Evolutionary conservation across 1,139 yeast genomes (phyloP), one percentile per base, ranked within the genome.

Genomic region (Candida gigantensis): DNA sequence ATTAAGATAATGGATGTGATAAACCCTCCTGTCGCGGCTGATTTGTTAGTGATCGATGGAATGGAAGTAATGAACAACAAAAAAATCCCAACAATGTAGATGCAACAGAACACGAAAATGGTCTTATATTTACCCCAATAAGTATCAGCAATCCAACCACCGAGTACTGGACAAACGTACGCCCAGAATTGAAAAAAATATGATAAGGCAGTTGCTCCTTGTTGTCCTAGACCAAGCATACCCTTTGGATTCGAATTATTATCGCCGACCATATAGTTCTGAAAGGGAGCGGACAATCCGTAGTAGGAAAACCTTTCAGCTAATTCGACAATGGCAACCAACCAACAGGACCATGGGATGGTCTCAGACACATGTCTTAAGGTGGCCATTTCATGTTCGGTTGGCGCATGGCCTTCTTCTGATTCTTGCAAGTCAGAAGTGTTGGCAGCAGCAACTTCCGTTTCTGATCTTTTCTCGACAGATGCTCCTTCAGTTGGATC

Each of bases 251-350:
- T 62, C 68, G 34, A 55, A 40, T 13, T 72, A 72, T 16, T 61
- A 53, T 40, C 69, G 57, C 58, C 82, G 87, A n/a, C n/a, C 79
- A 84, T 81, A 57, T 84, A 84, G 63, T 85, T 84, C 59, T 79
- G 83, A 65, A 85, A 79, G 13, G 87, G 83, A 42, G 85, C 83
- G 32, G 81, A 71, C 40, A 84, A 67, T 52, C 94, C 92, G 52
- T 85, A 85, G 68, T 80, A 85, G n/a, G 92, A 72, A 57, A 85
- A 85, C 49, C 95, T 75, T 60, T 85, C 95, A 28, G 89, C 79
- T 45, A 85, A 75, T 60, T 85, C 95, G 26, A 85, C 85, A 33
- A 84, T 46, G 20, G 90, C 88, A 33, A 85, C 84, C 39, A 83
- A 68, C 79, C 84, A 85, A 47, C 86, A 79, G 30, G 66, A 52